Evolutionary conservation across 2,329 filamentous ascomycete genomes (phyloP).

Genomic region (Ceratocystis cubensis): DNA sequence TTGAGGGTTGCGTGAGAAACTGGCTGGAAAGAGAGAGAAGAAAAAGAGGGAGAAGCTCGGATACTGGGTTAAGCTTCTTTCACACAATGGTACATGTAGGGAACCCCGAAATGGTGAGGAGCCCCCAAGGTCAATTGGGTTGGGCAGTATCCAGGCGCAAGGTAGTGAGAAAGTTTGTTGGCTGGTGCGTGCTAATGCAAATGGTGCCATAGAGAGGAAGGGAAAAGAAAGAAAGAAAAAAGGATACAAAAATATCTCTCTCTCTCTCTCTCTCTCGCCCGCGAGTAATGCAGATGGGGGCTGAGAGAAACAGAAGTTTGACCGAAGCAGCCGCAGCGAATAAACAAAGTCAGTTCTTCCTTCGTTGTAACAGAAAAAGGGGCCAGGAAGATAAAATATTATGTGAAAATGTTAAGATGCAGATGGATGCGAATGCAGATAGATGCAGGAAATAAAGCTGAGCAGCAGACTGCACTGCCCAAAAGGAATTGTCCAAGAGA

Average conservation of each 20-base stretch:
- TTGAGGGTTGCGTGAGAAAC: constrained; percentile 1
- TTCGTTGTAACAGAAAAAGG: background rate
- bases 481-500: background rate
- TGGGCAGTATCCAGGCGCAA: background rate
- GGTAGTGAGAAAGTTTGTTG: background rate
- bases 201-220: background rate
- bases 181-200: background rate
- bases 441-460: background rate
- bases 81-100: background rate
- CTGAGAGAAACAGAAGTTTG: constrained; percentile 4
- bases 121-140: background rate
- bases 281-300: background rate
- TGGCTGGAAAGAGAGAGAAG: constrained; percentile 6
- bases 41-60: constrained; percentile 7
- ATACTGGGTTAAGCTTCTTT: constrained; percentile 8
- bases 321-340: background rate
- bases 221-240: background rate
- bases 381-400: background rate
- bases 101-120: background rate
- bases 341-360: background rate
- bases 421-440: background rate
- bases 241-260: background rate
- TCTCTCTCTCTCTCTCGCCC: background rate
- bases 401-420: background rate
- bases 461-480: background rate